phyloP scores from a whole-genome alignment of 208 protist species.

The Trypanosoma cruzi region DNA sequence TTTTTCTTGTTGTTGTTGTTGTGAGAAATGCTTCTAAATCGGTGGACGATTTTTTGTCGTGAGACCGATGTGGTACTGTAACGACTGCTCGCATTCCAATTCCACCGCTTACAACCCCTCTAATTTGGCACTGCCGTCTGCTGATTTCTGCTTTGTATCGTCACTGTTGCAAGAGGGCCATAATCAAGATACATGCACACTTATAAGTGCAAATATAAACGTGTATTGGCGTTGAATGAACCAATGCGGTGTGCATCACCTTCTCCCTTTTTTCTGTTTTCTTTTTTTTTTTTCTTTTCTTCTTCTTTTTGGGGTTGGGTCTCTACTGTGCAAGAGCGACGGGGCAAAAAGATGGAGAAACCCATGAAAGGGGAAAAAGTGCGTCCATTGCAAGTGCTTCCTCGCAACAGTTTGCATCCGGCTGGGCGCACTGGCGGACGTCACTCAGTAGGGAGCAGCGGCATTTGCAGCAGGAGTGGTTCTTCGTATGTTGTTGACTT shows the following conservation, averaged over 20 bases:
- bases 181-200: background rate
- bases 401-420: background rate
- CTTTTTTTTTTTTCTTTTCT: slow-evolving; percentile 8
- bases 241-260: background rate
- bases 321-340: background rate
- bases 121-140: background rate
- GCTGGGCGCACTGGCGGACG: background rate
- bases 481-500: background rate
- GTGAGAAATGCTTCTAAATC: background rate
- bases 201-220: too few relatives aligned
- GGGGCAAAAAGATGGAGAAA: background rate
- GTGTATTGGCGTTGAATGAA: background rate
- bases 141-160: background rate
- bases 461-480: background rate
- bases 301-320: background rate
- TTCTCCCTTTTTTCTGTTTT: slow-evolving; percentile 4
- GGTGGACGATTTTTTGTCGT: background rate
- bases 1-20: background rate
- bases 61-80: too few relatives aligned
- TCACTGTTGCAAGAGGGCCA: background rate
- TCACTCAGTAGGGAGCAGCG: background rate
- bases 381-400: background rate
- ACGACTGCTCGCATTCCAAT: too few relatives aligned
- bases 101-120: too few relatives aligned
- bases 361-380: background rate